Conservation (phyloP, 2,329 filamentous ascomycete genomes). For the Xylariaceae sp. region DNA sequence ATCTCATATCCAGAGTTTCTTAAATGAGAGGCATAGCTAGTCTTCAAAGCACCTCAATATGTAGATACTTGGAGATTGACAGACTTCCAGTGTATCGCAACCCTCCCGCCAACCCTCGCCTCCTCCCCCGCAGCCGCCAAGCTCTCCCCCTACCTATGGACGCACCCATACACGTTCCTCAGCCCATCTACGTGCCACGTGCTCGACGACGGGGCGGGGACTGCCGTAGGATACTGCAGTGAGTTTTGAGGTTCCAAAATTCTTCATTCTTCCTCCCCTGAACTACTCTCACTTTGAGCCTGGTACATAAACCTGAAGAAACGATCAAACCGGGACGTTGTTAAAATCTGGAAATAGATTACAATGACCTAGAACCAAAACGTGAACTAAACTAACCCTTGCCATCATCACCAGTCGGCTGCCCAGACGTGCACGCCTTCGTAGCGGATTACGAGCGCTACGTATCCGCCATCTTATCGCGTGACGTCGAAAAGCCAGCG, state of each 20-base stretch:
- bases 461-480: constrained; percentile 45
- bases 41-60: background rate
- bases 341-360: too few relatives aligned
- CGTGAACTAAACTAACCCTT: background rate
- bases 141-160: constrained; percentile 58
- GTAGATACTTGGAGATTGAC: constrained; percentile 1
- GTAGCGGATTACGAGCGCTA: constrained; percentile 49
- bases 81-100: constrained; percentile 52
- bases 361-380: too few relatives aligned
- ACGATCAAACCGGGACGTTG: too few relatives aligned
- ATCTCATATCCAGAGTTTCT: too few relatives aligned
- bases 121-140: constrained; percentile 43
- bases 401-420: constrained; percentile 24
- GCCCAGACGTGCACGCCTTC: constrained; percentile 50
- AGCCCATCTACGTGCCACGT: constrained; percentile 54
- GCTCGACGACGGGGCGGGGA: constrained; percentile 54
- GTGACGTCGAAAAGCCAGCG: constrained; percentile 35
- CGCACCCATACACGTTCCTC: constrained; percentile 57
- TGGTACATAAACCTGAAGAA: background rate
- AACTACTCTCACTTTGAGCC: background rate
- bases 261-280: background rate
- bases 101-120: constrained; percentile 52
- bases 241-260: too few relatives aligned
- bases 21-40: background rate
- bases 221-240: constrained; percentile 58